Evolutionary conservation across 2,329 filamentous ascomycete species (phyloP), one percentile per base, ranked within the genome.

Genomic region (Cercospora beticola): DNA sequence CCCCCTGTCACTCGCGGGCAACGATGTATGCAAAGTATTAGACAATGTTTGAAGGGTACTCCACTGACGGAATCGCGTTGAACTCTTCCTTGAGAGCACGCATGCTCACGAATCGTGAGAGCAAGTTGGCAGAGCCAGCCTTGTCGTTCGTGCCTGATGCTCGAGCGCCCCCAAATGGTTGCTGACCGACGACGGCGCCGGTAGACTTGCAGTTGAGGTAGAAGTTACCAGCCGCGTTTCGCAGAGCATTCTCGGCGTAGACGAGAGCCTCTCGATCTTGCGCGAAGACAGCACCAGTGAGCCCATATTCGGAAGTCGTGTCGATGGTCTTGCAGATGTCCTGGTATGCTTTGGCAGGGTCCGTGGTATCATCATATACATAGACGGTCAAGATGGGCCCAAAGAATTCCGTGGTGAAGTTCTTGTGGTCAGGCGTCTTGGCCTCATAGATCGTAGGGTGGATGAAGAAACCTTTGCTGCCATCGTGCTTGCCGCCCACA

Each of bases 181-280:
- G 79, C 73, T 80, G 79, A 2, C 76, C 79, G 8, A 80, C 77
- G 72, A 83, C 80, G 69, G 82, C 78, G 62, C 83, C 85, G 2
- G 85, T 87, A 69, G 83, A 90, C 86, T 94, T 94, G 83, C 89
- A 91, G 83, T 94, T 94, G 81, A 94, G 85, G 82, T 94, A 94
- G 79, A 94, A 94, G 83, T 94, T 94, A 52, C 92, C 92, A 0
- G 92, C 91, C 0, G 89, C 83, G 77, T 93, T 88, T 72, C 90
- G 85, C 64, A 94, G 84, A 69, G 84, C 86, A 74, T 93, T 87
- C 79, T 93, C 91, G 0, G 91, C 92, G 66, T 85, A 84, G 26
- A 89, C 86, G 68, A 93, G 82, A 14, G 86, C 89, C 58, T 84
- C 81, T 49, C 92, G 84, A 79, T 93, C 90, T 66, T 85, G 81